Base-by-base conservation (phyloP, 495 filamentous ascomycete species). In the Podospora comata region DNA sequence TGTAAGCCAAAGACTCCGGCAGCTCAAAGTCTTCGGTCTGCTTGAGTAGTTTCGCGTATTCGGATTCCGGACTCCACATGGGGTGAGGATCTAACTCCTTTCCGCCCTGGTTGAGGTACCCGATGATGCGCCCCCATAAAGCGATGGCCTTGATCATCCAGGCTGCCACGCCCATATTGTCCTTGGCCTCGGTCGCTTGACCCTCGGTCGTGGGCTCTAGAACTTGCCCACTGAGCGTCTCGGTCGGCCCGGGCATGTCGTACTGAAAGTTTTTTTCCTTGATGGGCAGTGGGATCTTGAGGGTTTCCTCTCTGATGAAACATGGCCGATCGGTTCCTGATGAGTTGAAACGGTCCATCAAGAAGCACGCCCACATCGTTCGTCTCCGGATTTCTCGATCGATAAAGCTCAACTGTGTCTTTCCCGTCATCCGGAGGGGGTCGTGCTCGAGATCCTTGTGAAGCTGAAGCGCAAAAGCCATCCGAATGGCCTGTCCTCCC, bases 331-430 rank as follows among this genome's bases (percentile, higher is more conserved):
- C 93, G 30, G 94, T 97, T 16, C 95, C 95, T 3, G 94, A 97
- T 3, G 94, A 96, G 78, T 93, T 97, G 79, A 97, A 97, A 0
- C 94, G 88, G 77, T 99, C 95, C 95, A 99, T 97, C 68, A 96
- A 75, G 73, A 94, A 97, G 76, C 93, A 97, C 26, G 93, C 91
- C 95, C 95, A 99, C 94, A 99, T 97, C 5, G 92, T 96, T 64
- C 95, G 85, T 67, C 94, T 84, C 65, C 95, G 84, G 53, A 97
- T 97, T 76, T 99, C 95, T 44, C 91, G 88, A 78, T 99, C 95
- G 15, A 93, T 95, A 72, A 92, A 92, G 73, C 91, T 97, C 55
- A 99, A 82, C 66, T 90, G 87, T 16, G 86, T 85, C 4, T 86
- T 86, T 32, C 85, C 86, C 67, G 90, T 89, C 28, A 89, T 83